These are phyloP conservation scores for Plasmodium adleri DNA, from an alignment of 169 alveolate species.

Conservation along the genomic window DNA sequence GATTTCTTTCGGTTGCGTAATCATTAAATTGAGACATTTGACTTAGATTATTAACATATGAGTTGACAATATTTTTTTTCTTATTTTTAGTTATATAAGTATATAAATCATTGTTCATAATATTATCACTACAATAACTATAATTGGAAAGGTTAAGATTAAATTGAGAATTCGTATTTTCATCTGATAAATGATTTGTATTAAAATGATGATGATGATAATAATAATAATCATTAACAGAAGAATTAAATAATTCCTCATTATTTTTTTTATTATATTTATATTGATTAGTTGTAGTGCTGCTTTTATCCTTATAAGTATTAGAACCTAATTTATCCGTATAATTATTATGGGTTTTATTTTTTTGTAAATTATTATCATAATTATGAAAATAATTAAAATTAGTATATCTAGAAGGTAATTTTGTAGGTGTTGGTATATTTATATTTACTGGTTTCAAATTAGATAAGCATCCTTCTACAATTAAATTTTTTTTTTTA, in stretches of 20 bases:
- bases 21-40: conserved; percentile 50
- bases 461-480: conserved; percentile 92
- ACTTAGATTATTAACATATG: conserved; percentile 39
- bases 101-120: conserved; percentile 25
- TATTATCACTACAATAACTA: conserved; percentile 40
- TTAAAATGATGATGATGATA: too few species aligned
- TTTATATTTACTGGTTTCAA: conserved; percentile 75
- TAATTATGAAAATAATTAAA: conserved; percentile 19
- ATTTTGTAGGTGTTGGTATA: conserved; percentile 57
- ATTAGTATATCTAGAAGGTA: conserved; percentile 42
- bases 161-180: not conserved
- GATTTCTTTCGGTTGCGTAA: not conserved
- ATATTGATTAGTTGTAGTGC: not conserved
- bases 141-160: conserved; percentile 23
- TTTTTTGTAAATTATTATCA: not conserved
- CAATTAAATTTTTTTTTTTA: conserved; percentile 91
- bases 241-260: too few species aligned
- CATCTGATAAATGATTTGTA: not conserved
- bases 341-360: not conserved
- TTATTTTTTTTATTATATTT: not conserved
- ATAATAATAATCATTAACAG: too few species aligned
- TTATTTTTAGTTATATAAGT: conserved; percentile 11
- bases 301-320: not conserved
- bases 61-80: not conserved
- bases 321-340: not conserved